Percentiles rank a stretch among this genome's conserved stretches.
Evolutionary conservation across 768 basidiomycete species (phyloP).

Genomic region (Inosperma sp.): DNA sequence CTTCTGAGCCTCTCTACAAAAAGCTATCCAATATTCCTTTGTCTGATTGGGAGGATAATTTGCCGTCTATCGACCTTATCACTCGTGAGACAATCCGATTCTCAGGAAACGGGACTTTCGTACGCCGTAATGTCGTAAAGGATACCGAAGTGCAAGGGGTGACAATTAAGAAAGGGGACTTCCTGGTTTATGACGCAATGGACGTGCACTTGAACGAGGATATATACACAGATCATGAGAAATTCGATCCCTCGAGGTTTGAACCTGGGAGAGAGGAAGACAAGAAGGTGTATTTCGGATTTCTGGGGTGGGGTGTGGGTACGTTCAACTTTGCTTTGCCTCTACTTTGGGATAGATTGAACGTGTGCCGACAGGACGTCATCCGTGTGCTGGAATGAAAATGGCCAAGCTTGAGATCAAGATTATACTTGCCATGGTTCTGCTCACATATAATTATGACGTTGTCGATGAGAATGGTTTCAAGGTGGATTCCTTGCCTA

Average conservation of each 20-base stretch:
- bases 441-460: conserved; percentile 30
- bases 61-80: conserved; percentile 37
- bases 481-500: conserved; percentile 19
- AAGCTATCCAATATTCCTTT: conserved; percentile 31
- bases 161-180: conserved; percentile 30
- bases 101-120: conserved; percentile 22
- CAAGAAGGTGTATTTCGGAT: conserved; percentile 26
- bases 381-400: too few relatives aligned
- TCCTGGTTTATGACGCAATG: conserved; percentile 33
- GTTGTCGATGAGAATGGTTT: conserved; percentile 31
- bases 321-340: not conserved
- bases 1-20: too few relatives aligned
- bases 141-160: conserved; percentile 27
- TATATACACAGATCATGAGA: conserved; percentile 32
- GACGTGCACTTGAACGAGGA: too few relatives aligned
- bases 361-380: conserved; percentile 31
- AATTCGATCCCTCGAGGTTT: conserved; percentile 36
- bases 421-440: too few relatives aligned
- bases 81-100: conserved; percentile 37
- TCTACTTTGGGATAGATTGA: not conserved
- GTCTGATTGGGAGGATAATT: conserved; percentile 33
- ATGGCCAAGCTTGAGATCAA: too few relatives aligned
- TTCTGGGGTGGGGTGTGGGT: conserved; percentile 37
- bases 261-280: conserved; percentile 30
- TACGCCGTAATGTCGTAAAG: conserved; percentile 34